phyloP scores from a whole-genome alignment of 345 rosid species.

The Microcos paniculata region DNA sequence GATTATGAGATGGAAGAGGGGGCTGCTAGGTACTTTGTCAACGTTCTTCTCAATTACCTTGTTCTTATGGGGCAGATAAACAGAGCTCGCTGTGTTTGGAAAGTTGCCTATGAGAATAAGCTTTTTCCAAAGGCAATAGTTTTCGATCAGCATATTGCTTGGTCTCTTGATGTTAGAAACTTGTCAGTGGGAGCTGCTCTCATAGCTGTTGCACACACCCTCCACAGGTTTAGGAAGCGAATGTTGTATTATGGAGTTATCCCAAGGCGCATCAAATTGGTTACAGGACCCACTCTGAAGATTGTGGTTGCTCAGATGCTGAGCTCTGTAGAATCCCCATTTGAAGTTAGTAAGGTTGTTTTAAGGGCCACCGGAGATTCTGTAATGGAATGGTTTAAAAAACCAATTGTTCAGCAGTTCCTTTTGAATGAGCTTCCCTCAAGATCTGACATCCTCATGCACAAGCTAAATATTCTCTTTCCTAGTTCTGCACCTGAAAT shows the following conservation, averaged over 20 bases:
- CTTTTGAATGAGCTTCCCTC: slow-evolving; percentile 91
- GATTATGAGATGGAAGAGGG: slow-evolving; percentile 97
- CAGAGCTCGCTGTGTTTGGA: slow-evolving; percentile 95
- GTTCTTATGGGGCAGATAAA: slow-evolving; percentile 96
- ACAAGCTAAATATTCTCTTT: slow-evolving; percentile 77
- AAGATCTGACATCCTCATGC: slow-evolving; percentile 88
- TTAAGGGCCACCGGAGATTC: slow-evolving; percentile 86
- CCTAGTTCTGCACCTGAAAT: slow-evolving; percentile 97
- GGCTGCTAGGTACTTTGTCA: slow-evolving; percentile 86
- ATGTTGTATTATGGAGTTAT: slow-evolving; percentile 92
- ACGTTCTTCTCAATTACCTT: slow-evolving; percentile 92
- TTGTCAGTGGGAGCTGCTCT: slow-evolving; percentile 97
- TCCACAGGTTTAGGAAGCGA: slow-evolving; percentile 91
- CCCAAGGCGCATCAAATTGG: slow-evolving; percentile 92
- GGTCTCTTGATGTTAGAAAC: slow-evolving; percentile 96
- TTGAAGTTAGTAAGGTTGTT: slow-evolving; percentile 94
- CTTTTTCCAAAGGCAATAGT: slow-evolving; percentile 97
- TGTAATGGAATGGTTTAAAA: slow-evolving; percentile 97
- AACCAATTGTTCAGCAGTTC: slow-evolving; percentile 95
- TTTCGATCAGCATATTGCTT: slow-evolving; percentile 94
- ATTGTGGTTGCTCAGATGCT: slow-evolving; percentile 89
- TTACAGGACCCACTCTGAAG: slow-evolving; percentile 92
- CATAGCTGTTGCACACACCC: slow-evolving; percentile 91
- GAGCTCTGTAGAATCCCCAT: slow-evolving; percentile 91
- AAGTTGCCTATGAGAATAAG: slow-evolving; percentile 95